phyloP scores from a whole-genome alignment of 2,329 filamentous ascomycete species.

The Akanthomyces muscarius region DNA sequence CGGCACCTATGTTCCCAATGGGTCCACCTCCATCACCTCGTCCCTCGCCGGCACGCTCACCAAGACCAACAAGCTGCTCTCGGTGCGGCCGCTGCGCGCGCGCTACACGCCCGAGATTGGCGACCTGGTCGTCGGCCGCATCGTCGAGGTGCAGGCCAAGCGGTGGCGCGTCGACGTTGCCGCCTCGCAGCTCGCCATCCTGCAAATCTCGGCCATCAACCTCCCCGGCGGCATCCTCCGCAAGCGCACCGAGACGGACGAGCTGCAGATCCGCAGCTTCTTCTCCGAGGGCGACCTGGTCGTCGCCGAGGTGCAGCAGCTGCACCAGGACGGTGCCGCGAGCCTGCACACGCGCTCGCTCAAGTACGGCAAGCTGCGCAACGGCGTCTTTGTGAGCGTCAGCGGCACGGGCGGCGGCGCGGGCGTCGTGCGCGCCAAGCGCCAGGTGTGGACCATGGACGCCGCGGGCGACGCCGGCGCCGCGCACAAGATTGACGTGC shows the following conservation, averaged over 20 bases:
- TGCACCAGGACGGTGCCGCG: conserved; percentile 82
- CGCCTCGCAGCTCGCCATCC: conserved; percentile 75
- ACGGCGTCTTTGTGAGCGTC: conserved; percentile 84
- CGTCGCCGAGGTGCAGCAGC: conserved; percentile 88
- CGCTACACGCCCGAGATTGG: conserved; percentile 95
- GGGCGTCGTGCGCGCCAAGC: conserved; percentile 76
- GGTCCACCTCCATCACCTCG: conserved; percentile 69
- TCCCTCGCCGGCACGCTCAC: conserved; percentile 87
- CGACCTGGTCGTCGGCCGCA: conserved; percentile 88
- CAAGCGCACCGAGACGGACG: conserved; percentile 89
- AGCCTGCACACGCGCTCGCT: conserved; percentile 84
- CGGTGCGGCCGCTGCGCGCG: conserved; percentile 82
- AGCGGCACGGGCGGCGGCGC: conserved; percentile 78
- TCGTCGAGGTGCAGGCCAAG: conserved; percentile 88
- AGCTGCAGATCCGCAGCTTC: conserved; percentile 95
- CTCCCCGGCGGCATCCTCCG: conserved; percentile 88
- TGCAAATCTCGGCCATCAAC: conserved; percentile 89
- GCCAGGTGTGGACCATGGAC: conserved; percentile 84
- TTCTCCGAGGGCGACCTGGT: conserved; percentile 93
- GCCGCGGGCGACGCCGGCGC: conserved; percentile 31
- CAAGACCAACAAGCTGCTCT: conserved; percentile 95
- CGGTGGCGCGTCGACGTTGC: conserved; percentile 95
- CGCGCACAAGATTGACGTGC: conserved; percentile 70
- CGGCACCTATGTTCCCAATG: conserved; percentile 72
- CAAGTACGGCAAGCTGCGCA: conserved; percentile 92